Base-by-base conservation (phyloP, 2,329 filamentous ascomycete genomes). In the Achaetomium macrosporum region DNA sequence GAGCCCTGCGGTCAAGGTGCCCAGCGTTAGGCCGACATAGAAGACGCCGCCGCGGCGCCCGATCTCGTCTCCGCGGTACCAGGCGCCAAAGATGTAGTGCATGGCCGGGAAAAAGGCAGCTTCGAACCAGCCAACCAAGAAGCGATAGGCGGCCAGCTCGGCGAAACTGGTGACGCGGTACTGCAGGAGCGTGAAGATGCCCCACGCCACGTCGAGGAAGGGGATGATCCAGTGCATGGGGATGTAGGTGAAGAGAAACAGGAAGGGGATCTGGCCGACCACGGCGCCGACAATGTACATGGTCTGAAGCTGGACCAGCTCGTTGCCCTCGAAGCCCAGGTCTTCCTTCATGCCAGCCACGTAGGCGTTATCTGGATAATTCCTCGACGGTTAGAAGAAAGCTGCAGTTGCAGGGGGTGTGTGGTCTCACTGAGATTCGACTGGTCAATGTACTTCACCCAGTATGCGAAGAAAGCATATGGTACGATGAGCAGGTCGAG, bases 391-490 rank as follows among this genome's bases (percentile, higher is more conserved):
- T 25, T 25, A 25, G 25, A 25, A 25, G 25, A 25, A 25, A 7
- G 4, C 25, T 25, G 25, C 9, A 12, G 5, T 12, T 39, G n/a
- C 15, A 25, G 35, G 33, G 15, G 15, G 12, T n/a, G 33, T 13
- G n/a, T 37, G 52, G n/a, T 17, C 69, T 46, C 57, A 79, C 76
- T 79, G 46, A 80, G 69, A 50, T 80, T 80, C 3, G 73, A 67
- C 57, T 79, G 76, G 56, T 80, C 77, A 9, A 82, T 71, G 54
- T 80, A 78, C 61, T 80, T 81, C 47, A 76, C 71, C 73, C 77
- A 82, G 56, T 80, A 81, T 0, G 74, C 71, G 2, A 82, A 63
- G 42, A 81, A 75, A 0, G 76, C 77, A 59, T 81, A 82, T 0
- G 77, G 77, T 0, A 83, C 73, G 35, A 82, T 76, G 2, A 81